phyloP scores from a whole-genome alignment of 352 stramenopile species.

The Pythium angustatum region DNA sequence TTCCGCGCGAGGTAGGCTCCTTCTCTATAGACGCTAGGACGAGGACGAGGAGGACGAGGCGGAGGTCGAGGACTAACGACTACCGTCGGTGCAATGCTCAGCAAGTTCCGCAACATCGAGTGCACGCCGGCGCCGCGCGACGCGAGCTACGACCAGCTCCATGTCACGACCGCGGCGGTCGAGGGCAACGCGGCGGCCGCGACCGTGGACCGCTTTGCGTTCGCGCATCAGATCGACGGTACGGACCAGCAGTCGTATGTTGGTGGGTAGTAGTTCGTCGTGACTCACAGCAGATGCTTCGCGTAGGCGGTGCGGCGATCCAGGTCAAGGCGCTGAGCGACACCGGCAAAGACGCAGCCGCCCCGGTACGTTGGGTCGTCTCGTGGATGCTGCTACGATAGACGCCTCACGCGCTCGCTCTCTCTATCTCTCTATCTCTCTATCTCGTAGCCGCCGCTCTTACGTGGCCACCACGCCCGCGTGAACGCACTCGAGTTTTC shows the following conservation, averaged over 20 bases:
- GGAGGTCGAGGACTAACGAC: too few relatives aligned
- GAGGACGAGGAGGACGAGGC: too few relatives aligned
- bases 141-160: constrained; percentile 66
- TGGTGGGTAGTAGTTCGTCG: neutral
- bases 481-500: constrained; percentile 69
- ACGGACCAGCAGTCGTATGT: too few relatives aligned
- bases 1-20: constrained; percentile 34
- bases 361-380: constrained; percentile 38
- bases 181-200: constrained; percentile 55
- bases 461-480: constrained; percentile 59
- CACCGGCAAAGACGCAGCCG: constrained; percentile 39
- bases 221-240: constrained; percentile 67
- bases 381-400: neutral
- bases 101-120: constrained; percentile 84
- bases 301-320: constrained; percentile 50
- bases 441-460: constrained; percentile 43
- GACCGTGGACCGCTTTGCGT: constrained; percentile 50
- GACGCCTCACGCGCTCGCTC: neutral
- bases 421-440: neutral
- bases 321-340: constrained; percentile 57
- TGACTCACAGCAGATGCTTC: neutral
- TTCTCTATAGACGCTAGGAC: too few relatives aligned
- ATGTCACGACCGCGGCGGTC: constrained; percentile 44
- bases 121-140: constrained; percentile 50
- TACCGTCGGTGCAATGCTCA: constrained; percentile 30